A percentile compares a stretch with the other conserved stretches of the same genome.
phyloP scores from a whole-genome alignment of 2,329 filamentous ascomycete species.

The Ophiostoma sp. region DNA sequence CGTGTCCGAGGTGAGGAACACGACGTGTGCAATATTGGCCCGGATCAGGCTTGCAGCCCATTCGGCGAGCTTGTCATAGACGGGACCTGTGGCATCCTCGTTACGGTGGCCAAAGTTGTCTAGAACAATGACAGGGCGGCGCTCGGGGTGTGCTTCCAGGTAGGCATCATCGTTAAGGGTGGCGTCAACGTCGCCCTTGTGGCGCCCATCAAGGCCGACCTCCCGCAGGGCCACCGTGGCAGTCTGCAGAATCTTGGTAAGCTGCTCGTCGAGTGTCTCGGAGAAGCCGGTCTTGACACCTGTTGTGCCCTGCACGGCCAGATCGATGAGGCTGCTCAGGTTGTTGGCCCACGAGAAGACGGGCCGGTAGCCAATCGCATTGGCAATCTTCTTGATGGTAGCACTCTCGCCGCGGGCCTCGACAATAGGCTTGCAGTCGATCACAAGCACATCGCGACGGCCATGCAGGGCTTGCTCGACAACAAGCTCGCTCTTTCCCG shows the following conservation, averaged over 20 bases:
- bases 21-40: constrained; percentile 84
- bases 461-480: constrained; percentile 75
- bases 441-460: constrained; percentile 69
- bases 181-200: constrained; percentile 52
- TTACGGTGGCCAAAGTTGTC: constrained; percentile 87
- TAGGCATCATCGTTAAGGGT: constrained; percentile 76
- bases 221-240: constrained; percentile 72
- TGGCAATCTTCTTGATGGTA: constrained; percentile 76
- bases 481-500: constrained; percentile 83
- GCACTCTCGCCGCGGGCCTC: constrained; percentile 83
- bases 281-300: constrained; percentile 93
- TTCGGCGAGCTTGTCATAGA: constrained; percentile 77
- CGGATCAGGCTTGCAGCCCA: constrained; percentile 85
- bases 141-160: constrained; percentile 82
- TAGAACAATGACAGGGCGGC: constrained; percentile 75
- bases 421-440: constrained; percentile 90
- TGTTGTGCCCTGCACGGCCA: constrained; percentile 88
- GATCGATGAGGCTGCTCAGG: constrained; percentile 83
- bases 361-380: constrained; percentile 81
- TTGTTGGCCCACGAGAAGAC: constrained; percentile 97
- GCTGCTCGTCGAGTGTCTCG: constrained; percentile 82
- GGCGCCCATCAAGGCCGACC: constrained; percentile 64
- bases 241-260: constrained; percentile 84
- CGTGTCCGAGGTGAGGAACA: constrained; percentile 87
- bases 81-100: constrained; percentile 53